Percentiles rank a stretch among this genome's conserved stretches.
These are phyloP conservation scores for Polyplosphaeria fusca DNA, from an alignment of 495 filamentous ascomycete species.

Conservation along the genomic window DNA sequence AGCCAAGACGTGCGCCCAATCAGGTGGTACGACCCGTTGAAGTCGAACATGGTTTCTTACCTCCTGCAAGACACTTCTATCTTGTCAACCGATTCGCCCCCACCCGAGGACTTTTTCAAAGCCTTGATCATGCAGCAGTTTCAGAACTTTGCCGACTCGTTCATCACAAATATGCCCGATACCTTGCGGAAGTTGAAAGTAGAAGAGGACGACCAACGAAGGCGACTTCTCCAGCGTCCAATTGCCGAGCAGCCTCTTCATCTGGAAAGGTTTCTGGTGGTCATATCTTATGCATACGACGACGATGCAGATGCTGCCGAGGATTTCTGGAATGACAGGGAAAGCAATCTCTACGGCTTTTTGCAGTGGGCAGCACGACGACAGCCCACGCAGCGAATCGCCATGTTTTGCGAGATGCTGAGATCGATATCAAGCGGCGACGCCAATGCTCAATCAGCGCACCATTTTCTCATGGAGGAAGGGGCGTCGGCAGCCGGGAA, in stretches of 20 bases:
- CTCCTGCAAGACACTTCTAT: slow-evolving; percentile 72
- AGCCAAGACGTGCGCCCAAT: slow-evolving; percentile 70
- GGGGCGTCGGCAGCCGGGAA: slow-evolving; percentile 66
- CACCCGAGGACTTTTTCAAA: slow-evolving; percentile 64
- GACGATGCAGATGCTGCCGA: slow-evolving; percentile 75
- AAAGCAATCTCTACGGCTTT: slow-evolving; percentile 88
- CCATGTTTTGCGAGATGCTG: slow-evolving; percentile 94
- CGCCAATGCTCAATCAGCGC: slow-evolving; percentile 73
- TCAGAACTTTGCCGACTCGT: slow-evolving; percentile 81
- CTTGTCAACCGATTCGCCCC: slow-evolving; percentile 57
- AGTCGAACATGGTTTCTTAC: slow-evolving; percentile 67
- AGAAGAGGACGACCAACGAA: slow-evolving; percentile 83
- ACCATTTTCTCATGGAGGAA: slow-evolving; percentile 88
- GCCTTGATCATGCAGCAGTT: slow-evolving; percentile 70
- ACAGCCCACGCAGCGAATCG: slow-evolving; percentile 87
- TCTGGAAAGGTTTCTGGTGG: slow-evolving; percentile 85
- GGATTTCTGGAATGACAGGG: slow-evolving; percentile 82
- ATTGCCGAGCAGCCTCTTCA: slow-evolving; percentile 67
- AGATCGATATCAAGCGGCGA: slow-evolving; percentile 77
- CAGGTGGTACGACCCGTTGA: slow-evolving; percentile 79
- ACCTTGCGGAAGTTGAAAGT: slow-evolving; percentile 78
- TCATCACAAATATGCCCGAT: slow-evolving; percentile 92
- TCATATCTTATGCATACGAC: slow-evolving; percentile 89
- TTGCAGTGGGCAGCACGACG: slow-evolving; percentile 90
- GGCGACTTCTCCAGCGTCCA: slow-evolving; percentile 51